Evolutionary conservation across 805 yeast species (phyloP), one percentile per base, ranked within the genome.

Genomic region (Hanseniaspora pseudoguilliermondii): DNA sequence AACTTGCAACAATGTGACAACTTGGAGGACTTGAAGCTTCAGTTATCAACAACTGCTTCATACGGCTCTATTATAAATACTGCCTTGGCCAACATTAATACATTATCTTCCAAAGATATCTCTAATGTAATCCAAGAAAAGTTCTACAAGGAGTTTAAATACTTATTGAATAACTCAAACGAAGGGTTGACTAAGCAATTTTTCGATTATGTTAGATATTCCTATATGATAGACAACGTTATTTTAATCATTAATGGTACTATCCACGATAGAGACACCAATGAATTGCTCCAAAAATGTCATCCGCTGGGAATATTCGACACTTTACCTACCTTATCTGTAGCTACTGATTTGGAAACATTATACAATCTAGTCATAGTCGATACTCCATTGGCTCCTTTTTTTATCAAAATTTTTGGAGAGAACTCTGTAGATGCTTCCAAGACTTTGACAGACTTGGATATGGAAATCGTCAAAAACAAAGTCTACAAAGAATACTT

Each of bases 291-390:
- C 64, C 81, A 82, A 58, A 82, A 96, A 67, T 89, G 96, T 68
- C 95, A 93, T 68, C 98, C 98, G 0, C 75, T 93, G 63, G 99
- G 99, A 47, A 90, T 97, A 96, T 93, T 93, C 65, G 98, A 93
- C 63, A 91, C 97, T 8, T 79, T 93, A 62, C 98, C 98, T 38
- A 91, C 97, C 0, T 76, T 93, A 57, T 80, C 93, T 16, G 93
- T 91, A 50, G 97, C 97, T 49, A 88, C 96, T 2, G 97, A 91
- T 69, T 81, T 91, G 57, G 96, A 89, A 64, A 81, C 93, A n/a
- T 76, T 93, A 63, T 93, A 91, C 72, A 84, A 84, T 64, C 86
- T 95, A 1, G 98, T 93, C 15, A 75, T 93, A 58, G 84, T 93
- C 55, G 99, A 93, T 71, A 93, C 98, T 7, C 99, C 99, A 5